A percentile compares a stretch with the other conserved stretches of the same genome.
Evolutionary conservation across 2,329 filamentous ascomycete genomes (phyloP).

Genomic region (Aspergillus intermedius): DNA sequence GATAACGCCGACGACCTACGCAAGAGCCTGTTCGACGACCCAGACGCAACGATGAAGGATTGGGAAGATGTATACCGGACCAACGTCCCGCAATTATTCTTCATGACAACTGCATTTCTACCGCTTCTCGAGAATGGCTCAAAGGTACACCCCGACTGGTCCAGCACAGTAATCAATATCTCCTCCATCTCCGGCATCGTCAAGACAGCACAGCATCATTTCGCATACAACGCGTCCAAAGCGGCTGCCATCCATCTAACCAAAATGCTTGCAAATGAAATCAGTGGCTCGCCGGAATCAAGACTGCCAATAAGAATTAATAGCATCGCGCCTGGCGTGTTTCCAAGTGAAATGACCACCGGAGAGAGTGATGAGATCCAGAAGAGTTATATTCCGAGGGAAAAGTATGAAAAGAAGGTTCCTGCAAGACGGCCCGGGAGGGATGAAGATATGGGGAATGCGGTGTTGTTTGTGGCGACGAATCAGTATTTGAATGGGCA

Average conservation of each 20-base stretch:
- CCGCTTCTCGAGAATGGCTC: slow-evolving; percentile 63
- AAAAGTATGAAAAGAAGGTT: slow-evolving; percentile 55
- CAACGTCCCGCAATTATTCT: slow-evolving; percentile 71
- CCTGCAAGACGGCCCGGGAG: slow-evolving; percentile 55
- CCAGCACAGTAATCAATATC: slow-evolving; percentile 62
- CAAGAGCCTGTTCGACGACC: slow-evolving; percentile 57
- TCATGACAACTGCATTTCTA: slow-evolving; percentile 65
- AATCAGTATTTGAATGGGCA: slow-evolving; percentile 51
- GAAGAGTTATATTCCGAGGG: slow-evolving; percentile 54
- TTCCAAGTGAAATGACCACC: slow-evolving; percentile 62
- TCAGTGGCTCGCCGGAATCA: slow-evolving; percentile 46
- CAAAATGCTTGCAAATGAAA: slow-evolving; percentile 62
- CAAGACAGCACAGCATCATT: slow-evolving; percentile 65
- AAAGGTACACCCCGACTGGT: slow-evolving; percentile 50
- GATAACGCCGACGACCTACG: slow-evolving; percentile 51
- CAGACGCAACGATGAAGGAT: slow-evolving; percentile 54
- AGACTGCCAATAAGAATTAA: slow-evolving; percentile 56
- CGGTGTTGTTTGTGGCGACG: slow-evolving; percentile 48
- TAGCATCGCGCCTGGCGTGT: slow-evolving; percentile 62
- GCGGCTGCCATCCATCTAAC: slow-evolving; percentile 66
- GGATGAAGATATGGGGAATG: slow-evolving; percentile 64
- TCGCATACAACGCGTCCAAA: slow-evolving; percentile 71
- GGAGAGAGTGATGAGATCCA: slow-evolving; percentile 52
- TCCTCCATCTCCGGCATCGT: slow-evolving; percentile 70
- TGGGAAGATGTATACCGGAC: slow-evolving; percentile 69